phyloP scores from a whole-genome alignment of 768 basidiomycete genomes.

The Boletus reticuloceps region DNA sequence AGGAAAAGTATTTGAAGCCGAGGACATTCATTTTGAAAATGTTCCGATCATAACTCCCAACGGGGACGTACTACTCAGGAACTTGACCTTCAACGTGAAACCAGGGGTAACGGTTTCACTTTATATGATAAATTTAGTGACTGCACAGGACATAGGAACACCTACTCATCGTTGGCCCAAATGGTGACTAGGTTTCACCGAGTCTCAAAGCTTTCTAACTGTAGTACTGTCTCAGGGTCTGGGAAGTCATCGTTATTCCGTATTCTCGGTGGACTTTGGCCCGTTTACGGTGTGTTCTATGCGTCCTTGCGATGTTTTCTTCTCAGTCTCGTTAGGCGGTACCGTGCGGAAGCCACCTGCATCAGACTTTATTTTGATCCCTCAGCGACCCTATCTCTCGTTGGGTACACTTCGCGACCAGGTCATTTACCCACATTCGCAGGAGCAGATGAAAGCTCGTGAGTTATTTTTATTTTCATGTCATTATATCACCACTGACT shows the following conservation, averaged over 20 bases:
- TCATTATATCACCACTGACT: conserved; percentile 1
- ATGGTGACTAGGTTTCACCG: conserved; percentile 49
- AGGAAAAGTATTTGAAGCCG: conserved; percentile 77
- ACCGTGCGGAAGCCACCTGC: conserved; percentile 87
- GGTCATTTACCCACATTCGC: conserved; percentile 91
- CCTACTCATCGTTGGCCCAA: conserved; percentile 90
- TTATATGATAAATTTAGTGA: background rate
- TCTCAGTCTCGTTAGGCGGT: conserved; percentile 44
- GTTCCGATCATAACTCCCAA: conserved; percentile 97
- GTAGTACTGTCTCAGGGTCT: conserved; percentile 47
- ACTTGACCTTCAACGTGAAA: conserved; percentile 85
- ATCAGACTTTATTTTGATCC: conserved; percentile 89
- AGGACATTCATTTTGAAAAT: conserved; percentile 87
- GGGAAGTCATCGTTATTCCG: conserved; percentile 92
- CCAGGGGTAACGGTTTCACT: conserved; percentile 56
- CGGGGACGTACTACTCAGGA: conserved; percentile 85
- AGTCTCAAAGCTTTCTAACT: background rate
- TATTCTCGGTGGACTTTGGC: conserved; percentile 97
- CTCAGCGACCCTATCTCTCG: conserved; percentile 94
- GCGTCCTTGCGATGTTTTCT: background rate
- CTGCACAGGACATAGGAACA: conserved; percentile 60
- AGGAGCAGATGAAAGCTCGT: conserved; percentile 76
- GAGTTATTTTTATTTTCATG: conserved; percentile 27
- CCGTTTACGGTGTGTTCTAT: conserved; percentile 47
- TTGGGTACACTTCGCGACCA: conserved; percentile 94